phyloP scores from a whole-genome alignment of 1,139 yeast species.

The Wickerhamomyces sp. region DNA sequence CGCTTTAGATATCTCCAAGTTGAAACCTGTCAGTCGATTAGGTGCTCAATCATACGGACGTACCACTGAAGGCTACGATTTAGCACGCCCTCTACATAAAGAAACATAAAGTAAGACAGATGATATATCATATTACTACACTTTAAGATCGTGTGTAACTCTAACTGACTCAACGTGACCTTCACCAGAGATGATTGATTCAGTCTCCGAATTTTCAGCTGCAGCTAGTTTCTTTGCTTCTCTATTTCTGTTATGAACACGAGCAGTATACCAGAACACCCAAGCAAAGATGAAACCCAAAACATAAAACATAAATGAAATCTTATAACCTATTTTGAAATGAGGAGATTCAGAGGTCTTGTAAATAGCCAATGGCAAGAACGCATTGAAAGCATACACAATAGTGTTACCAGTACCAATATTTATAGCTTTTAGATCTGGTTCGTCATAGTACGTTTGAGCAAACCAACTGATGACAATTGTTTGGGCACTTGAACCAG shows the following conservation, averaged over 20 bases:
- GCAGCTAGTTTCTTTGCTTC: background rate
- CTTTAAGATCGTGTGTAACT: background rate
- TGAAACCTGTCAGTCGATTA: slow-evolving; percentile 50
- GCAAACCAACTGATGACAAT: slow-evolving; percentile 4
- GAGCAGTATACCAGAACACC: slow-evolving; percentile 4
- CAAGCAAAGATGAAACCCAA: slow-evolving; percentile 1
- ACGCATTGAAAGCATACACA: slow-evolving; percentile 3
- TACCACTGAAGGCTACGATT: slow-evolving; percentile 25
- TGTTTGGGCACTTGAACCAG: slow-evolving; percentile 4
- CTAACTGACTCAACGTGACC: background rate
- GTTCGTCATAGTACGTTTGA: slow-evolving; percentile 4
- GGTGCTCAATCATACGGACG: slow-evolving; percentile 54
- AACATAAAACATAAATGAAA: slow-evolving; percentile 5
- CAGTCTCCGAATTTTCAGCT: background rate
- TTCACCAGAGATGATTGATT: background rate
- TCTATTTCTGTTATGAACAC: slow-evolving; percentile 1
- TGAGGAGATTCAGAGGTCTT: slow-evolving; percentile 4
- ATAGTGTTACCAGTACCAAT: slow-evolving; percentile 5
- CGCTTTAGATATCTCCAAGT: slow-evolving; percentile 41
- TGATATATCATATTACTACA: background rate
- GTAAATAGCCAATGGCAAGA: slow-evolving; percentile 3
- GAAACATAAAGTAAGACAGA: background rate
- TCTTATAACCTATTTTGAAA: slow-evolving; percentile 10
- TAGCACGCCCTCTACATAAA: background rate
- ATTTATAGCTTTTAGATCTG: slow-evolving; percentile 2